phyloP scores from a whole-genome alignment of 163 green algal species.

The Scenedesmus sp. region DNA sequence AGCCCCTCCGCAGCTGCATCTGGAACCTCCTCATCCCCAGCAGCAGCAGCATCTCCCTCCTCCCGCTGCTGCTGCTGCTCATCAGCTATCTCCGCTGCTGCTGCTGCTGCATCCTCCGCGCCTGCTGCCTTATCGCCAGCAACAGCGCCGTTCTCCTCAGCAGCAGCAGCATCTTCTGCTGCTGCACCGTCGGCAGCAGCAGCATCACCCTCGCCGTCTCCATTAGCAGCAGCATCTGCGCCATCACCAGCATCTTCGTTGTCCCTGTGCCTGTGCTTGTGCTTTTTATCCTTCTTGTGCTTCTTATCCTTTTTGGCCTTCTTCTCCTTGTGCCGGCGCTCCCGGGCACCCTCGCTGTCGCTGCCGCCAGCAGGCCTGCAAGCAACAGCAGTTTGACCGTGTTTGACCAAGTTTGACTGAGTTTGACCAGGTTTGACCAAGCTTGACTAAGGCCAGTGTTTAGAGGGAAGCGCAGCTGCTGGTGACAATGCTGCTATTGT shows the following conservation, averaged over 20 bases:
- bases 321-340: constrained; percentile 30
- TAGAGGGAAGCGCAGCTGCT: no score
- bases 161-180: neutral
- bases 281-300: neutral
- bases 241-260: neutral
- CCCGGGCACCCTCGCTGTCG: neutral
- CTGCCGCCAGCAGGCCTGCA: constrained; percentile 6
- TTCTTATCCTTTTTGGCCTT: constrained; percentile 34
- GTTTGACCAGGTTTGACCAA: no score
- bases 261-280: neutral
- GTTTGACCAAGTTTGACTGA: neutral
- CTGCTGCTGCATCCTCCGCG: neutral
- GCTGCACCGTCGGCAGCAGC: neutral
- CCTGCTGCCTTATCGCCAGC: neutral
- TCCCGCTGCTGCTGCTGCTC: neutral
- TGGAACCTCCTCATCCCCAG: neutral
- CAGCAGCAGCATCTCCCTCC: neutral
- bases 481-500: no score
- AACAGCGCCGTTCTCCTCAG: neutral
- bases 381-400: neutral
- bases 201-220: neutral
- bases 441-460: no score
- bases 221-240: neutral
- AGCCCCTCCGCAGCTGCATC: neutral
- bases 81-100: neutral